These are phyloP conservation scores for Colletotrichum lindemuthianum DNA, from an alignment of 2,329 filamentous ascomycete species.

Conservation along the genomic window DNA sequence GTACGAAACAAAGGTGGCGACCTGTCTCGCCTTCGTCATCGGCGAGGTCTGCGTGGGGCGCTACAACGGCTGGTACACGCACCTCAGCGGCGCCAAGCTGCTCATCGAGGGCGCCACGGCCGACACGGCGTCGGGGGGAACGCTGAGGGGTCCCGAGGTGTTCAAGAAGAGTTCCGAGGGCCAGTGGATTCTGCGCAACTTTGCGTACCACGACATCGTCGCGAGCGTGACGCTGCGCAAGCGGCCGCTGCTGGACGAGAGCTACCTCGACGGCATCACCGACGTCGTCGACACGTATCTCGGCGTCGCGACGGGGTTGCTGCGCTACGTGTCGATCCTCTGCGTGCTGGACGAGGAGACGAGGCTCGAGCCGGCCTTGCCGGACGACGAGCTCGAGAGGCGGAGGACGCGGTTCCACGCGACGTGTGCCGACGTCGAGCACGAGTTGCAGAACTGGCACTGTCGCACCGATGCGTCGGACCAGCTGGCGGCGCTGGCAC, in stretches of 20 bases:
- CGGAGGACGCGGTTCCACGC: constrained; percentile 1
- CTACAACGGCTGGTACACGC: constrained; percentile 24
- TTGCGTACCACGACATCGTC: constrained; percentile 37
- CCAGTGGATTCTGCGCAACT: constrained; percentile 37
- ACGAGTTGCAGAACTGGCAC: constrained; percentile 25
- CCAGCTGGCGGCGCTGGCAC: constrained; percentile 15
- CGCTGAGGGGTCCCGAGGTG: constrained; percentile 25
- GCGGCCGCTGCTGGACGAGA: constrained; percentile 29
- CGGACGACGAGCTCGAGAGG: background rate
- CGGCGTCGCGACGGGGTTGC: constrained; percentile 32
- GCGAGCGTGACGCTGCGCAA: constrained; percentile 29
- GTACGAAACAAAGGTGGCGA: constrained; percentile 34
- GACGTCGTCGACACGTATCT: constrained; percentile 36
- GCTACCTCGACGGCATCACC: constrained; percentile 32
- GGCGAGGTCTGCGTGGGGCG: constrained; percentile 31
- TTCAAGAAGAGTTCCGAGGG: constrained; percentile 34
- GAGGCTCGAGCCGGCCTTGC: background rate
- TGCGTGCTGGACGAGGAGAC: constrained; percentile 27
- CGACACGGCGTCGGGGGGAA: background rate
- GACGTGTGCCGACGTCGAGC: constrained; percentile 15
- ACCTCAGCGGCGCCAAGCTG: constrained; percentile 33
- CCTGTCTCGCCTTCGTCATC: constrained; percentile 30
- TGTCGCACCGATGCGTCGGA: constrained; percentile 18
- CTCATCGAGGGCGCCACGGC: constrained; percentile 32
- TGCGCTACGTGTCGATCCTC: constrained; percentile 24